Evolutionary conservation across 2,329 filamentous ascomycete species (phyloP).

Genomic region (Ophiostoma pallidulum): DNA sequence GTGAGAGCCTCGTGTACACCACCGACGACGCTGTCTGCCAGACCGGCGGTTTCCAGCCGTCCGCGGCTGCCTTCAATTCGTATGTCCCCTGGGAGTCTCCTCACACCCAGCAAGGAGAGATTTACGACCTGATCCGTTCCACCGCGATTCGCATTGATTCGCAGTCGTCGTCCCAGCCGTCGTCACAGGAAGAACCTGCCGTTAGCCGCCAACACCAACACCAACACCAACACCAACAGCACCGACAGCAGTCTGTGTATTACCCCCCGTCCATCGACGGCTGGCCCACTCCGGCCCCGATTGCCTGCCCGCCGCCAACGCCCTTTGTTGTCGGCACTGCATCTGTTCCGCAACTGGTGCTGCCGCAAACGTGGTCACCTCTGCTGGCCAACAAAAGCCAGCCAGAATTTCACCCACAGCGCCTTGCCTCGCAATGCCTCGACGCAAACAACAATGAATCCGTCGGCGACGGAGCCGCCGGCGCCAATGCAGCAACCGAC

Average conservation of each 20-base stretch:
- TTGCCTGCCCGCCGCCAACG: background rate
- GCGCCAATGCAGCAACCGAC: no score
- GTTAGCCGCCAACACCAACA: no score
- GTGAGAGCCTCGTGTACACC: slow-evolving; percentile 9
- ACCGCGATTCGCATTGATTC: background rate
- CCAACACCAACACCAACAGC: no score
- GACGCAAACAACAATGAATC: background rate
- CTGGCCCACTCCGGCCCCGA: background rate
- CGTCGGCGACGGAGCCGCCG: no score
- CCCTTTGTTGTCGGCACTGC: background rate
- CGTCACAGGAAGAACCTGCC: no score
- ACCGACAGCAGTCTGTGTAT: background rate
- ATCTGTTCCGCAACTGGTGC: no score
- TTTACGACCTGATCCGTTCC: slow-evolving; percentile 3
- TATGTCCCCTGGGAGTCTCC: slow-evolving; percentile 19
- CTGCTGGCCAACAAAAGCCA: no score
- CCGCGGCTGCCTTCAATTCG: background rate
- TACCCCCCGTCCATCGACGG: slow-evolving; percentile 4
- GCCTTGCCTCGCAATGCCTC: no score
- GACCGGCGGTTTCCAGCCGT: background rate
- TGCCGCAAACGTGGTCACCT: no score
- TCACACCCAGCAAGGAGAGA: slow-evolving; percentile 7
- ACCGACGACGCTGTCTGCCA: background rate
- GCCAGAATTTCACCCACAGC: no score
- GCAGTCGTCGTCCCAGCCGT: background rate